Conservation (phyloP, 176 grass and related monocot species). For the Alloteropsis semialata region DNA sequence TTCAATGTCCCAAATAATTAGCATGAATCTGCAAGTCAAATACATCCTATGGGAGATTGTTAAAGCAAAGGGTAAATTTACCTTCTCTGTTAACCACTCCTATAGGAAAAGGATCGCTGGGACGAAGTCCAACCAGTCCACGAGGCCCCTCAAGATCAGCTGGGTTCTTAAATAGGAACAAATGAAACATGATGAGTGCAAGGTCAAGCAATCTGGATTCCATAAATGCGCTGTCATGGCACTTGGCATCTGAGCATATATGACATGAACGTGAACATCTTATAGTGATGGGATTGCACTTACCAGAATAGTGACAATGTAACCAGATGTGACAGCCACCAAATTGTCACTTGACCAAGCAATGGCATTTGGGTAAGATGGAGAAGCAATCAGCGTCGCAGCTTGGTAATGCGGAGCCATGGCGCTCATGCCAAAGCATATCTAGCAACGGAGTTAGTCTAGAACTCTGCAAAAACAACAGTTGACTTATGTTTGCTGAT, state of each 20-base stretch:
- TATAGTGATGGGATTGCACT: not conserved
- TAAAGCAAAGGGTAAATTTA: constrained; percentile 15
- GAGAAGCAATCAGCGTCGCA: constrained; percentile 61
- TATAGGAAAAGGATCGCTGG: constrained; percentile 55
- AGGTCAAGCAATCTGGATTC: not conserved
- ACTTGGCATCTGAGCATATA: not conserved
- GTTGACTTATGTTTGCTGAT: not conserved
- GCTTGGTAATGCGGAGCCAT: constrained; percentile 66
- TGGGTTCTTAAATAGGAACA: constrained; percentile 55
- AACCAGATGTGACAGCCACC: constrained; percentile 77
- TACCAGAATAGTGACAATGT: constrained; percentile 83
- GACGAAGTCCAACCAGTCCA: constrained; percentile 51
- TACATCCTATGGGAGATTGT: not conserved
- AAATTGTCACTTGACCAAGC: constrained; percentile 80
- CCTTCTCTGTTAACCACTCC: constrained; percentile 77
- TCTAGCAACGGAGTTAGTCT: not conserved
- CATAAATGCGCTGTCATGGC: not conserved
- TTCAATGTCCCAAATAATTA: not conserved
- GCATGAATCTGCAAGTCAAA: not conserved
- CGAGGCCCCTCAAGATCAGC: constrained; percentile 56
- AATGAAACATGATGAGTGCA: not conserved
- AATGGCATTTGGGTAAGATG: constrained; percentile 78
- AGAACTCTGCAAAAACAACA: constrained; percentile 10
- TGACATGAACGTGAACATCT: not conserved
- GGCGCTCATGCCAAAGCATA: not conserved